Evolutionary conservation across 441 rosid genomes (phyloP).

Genomic region (Gossypium davidsonii): DNA sequence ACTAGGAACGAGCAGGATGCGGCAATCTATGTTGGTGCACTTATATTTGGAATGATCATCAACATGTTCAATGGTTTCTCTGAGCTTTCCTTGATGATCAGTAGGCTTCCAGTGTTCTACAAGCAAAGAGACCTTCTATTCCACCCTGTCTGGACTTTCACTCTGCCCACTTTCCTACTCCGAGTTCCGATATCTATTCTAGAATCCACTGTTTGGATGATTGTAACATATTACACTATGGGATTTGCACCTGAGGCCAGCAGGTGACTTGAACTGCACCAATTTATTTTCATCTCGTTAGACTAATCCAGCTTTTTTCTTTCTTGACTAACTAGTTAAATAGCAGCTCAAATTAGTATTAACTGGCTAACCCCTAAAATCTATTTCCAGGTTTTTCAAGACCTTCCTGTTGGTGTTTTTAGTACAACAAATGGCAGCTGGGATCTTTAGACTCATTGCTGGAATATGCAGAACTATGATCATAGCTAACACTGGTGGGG

Average conservation of each 20-base stretch:
- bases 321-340: conserved; percentile 1
- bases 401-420: conserved; percentile 49
- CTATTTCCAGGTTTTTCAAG: conserved; percentile 63
- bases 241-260: conserved; percentile 76
- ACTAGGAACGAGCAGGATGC: conserved; percentile 49
- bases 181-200: conserved; percentile 56
- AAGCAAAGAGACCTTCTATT: conserved; percentile 84
- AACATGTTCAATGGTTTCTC: conserved; percentile 87
- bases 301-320: background rate
- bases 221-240: conserved; percentile 51
- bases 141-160: conserved; percentile 78
- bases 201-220: conserved; percentile 58
- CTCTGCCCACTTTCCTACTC: conserved; percentile 62
- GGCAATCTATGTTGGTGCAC: conserved; percentile 48
- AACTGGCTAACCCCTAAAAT: background rate
- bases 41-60: conserved; percentile 46
- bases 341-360: background rate
- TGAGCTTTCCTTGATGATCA: conserved; percentile 52
- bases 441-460: conserved; percentile 57
- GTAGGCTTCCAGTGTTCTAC: conserved; percentile 81
- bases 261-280: conserved; percentile 34
- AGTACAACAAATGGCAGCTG: conserved; percentile 83
- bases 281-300: background rate
- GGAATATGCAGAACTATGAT: conserved; percentile 75
- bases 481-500: conserved; percentile 71